These are phyloP conservation scores for Rosa multiflora DNA, from an alignment of 306 rosid species.

Conservation along the genomic window DNA sequence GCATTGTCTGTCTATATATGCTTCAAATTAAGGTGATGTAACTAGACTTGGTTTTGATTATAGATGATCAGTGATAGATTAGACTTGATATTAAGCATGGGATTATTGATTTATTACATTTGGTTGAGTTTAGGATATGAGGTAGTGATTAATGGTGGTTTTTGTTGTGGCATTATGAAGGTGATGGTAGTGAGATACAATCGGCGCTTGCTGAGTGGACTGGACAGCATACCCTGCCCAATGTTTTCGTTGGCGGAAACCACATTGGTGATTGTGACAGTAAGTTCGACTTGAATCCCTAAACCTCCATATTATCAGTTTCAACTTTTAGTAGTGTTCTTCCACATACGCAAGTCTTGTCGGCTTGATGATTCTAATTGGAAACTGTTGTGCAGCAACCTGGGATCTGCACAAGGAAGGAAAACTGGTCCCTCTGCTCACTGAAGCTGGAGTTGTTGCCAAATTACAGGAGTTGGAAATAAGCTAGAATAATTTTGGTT, in stretches of 20 bases:
- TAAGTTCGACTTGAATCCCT: neutral
- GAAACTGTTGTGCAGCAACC: neutral
- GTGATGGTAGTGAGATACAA: conserved; percentile 4
- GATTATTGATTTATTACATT: neutral
- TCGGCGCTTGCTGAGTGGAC: neutral
- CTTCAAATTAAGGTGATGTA: too few species aligned
- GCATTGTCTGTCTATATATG: neutral
- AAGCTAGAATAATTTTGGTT: neutral
- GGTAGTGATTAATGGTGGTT: neutral
- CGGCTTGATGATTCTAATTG: neutral
- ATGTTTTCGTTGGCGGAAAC: neutral
- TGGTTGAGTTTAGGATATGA: neutral
- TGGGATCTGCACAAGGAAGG: neutral
- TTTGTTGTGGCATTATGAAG: neutral
- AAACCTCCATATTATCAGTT: neutral
- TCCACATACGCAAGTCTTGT: neutral
- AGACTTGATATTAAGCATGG: neutral
- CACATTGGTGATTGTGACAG: conserved; percentile 11
- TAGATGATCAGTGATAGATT: neutral
- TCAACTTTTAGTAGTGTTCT: neutral
- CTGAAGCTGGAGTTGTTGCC: conserved; percentile 1
- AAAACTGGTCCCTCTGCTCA: neutral
- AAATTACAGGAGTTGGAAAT: neutral
- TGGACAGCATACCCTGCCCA: conserved; percentile 4
- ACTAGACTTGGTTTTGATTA: neutral